Percentiles rank a stretch among this genome's conserved stretches.
phyloP scores from a whole-genome alignment of 805 yeast species.

The Saccharomycopsis selenospora region DNA sequence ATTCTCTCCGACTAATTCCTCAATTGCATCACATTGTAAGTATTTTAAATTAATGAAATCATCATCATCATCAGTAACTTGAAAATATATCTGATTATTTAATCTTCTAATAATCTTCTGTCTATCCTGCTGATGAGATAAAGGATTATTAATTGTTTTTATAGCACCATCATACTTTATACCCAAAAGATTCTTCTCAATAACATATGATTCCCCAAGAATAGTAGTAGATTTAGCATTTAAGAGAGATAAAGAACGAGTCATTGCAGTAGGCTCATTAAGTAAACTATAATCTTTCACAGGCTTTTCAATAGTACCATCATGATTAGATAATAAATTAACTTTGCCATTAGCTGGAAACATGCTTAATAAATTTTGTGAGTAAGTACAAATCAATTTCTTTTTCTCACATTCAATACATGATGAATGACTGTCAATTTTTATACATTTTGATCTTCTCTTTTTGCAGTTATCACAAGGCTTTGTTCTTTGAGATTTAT shows the following conservation, averaged over 20 bases:
- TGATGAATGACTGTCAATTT: constrained; percentile 17
- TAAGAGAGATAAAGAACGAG: constrained; percentile 26
- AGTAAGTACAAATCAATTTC: constrained; percentile 25
- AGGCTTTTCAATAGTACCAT: constrained; percentile 24
- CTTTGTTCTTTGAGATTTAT: constrained; percentile 6
- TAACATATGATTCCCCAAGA: constrained; percentile 25
- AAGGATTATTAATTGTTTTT: constrained; percentile 16
- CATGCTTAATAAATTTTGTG: constrained; percentile 15
- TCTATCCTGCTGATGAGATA: constrained; percentile 9
- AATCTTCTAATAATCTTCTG: constrained; percentile 23
- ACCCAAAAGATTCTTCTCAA: constrained; percentile 24
- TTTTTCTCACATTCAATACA: constrained; percentile 26
- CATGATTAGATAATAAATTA: constrained; percentile 5
- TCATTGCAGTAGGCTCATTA: constrained; percentile 27
- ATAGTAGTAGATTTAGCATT: constrained; percentile 27
- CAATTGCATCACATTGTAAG: constrained; percentile 27
- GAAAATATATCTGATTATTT: constrained; percentile 24
- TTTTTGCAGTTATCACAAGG: constrained; percentile 25
- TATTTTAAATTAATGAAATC: constrained; percentile 25
- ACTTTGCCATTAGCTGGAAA: constrained; percentile 5
- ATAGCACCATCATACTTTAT: constrained; percentile 11
- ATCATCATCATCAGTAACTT: constrained; percentile 26
- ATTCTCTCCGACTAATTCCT: constrained; percentile 24
- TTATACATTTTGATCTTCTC: constrained; percentile 25
- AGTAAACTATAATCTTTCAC: constrained; percentile 27